Conservation (phyloP, 2,329 filamentous ascomycete genomes). For the Trichothecium roseum region DNA sequence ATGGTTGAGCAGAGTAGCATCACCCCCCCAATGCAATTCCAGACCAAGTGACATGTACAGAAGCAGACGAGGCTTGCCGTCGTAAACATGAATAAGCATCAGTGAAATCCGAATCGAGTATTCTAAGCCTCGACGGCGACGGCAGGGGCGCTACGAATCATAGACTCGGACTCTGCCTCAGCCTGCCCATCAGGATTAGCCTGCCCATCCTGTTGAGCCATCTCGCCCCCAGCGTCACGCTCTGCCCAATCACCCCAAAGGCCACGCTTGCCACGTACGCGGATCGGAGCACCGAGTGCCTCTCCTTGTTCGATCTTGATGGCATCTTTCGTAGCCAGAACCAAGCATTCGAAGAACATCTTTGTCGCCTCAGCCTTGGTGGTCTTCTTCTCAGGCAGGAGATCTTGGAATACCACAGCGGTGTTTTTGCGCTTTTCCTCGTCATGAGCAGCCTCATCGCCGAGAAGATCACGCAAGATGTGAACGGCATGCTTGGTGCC, state of each 20-base stretch:
- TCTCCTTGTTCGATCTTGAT: slow-evolving; percentile 88
- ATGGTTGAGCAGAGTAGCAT: slow-evolving; percentile 14
- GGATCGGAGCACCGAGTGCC: slow-evolving; percentile 67
- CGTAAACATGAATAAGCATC: slow-evolving; percentile 6
- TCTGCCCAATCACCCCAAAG: slow-evolving; percentile 97
- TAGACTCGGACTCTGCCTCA: slow-evolving; percentile 14
- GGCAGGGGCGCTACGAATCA: slow-evolving; percentile 17
- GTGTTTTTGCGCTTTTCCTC: slow-evolving; percentile 64
- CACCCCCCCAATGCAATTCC: slow-evolving; percentile 21
- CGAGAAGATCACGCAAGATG: slow-evolving; percentile 81
- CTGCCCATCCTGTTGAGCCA: slow-evolving; percentile 39
- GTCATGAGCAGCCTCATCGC: slow-evolving; percentile 57
- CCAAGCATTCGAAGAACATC: slow-evolving; percentile 98
- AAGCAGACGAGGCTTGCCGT: slow-evolving; percentile 14
- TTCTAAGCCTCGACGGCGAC: slow-evolving; percentile 28
- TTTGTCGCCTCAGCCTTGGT: slow-evolving; percentile 89
- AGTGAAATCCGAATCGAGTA: not conserved
- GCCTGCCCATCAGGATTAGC: too few species aligned
- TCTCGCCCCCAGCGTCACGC: slow-evolving; percentile 54
- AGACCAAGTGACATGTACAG: slow-evolving; percentile 19
- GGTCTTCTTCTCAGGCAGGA: slow-evolving; percentile 73
- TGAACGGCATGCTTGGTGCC: slow-evolving; percentile 96
- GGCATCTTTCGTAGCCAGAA: slow-evolving; percentile 93
- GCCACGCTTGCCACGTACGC: slow-evolving; percentile 83
- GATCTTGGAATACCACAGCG: slow-evolving; percentile 79